Conservation (phyloP, 2,329 filamentous ascomycete species). For the Neodidymelliopsis sp. region DNA sequence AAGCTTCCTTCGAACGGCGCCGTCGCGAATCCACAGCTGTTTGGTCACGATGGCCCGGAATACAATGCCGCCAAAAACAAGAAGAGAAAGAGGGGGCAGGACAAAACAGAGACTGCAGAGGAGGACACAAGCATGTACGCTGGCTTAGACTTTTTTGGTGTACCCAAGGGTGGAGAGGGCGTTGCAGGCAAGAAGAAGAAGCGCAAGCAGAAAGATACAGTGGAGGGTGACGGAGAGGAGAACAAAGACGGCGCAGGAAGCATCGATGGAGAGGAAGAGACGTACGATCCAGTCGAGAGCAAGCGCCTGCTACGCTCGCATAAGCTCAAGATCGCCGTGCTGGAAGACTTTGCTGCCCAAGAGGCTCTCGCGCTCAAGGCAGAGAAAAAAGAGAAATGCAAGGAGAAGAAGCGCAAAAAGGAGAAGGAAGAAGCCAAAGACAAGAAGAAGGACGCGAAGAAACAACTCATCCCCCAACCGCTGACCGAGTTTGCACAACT, state of each 20-base stretch:
- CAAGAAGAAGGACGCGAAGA: constrained; percentile 61
- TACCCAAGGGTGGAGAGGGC: constrained; percentile 20
- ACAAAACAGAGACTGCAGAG: constrained; percentile 16
- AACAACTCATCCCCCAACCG: constrained; percentile 78
- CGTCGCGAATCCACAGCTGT: constrained; percentile 72
- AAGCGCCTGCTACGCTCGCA: constrained; percentile 78
- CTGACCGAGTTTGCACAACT: constrained; percentile 79
- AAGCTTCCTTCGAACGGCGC: constrained; percentile 71
- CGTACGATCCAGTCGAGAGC: constrained; percentile 73
- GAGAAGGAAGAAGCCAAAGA: constrained; percentile 46
- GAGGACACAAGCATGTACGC: constrained; percentile 31
- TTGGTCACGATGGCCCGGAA: constrained; percentile 52
- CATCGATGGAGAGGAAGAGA: constrained; percentile 58
- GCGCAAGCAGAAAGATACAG: constrained; percentile 23
- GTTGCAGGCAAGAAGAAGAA: constrained; percentile 24
- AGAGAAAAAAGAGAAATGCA: constrained; percentile 59
- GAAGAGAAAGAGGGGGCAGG: constrained; percentile 54
- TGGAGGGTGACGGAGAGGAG: constrained; percentile 13
- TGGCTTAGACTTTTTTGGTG: constrained; percentile 56
- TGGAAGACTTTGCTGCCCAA: constrained; percentile 59
- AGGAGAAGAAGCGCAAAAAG: constrained; percentile 56
- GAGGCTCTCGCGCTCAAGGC: constrained; percentile 46
- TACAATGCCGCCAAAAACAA: constrained; percentile 27
- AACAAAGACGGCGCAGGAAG: constrained; percentile 2
- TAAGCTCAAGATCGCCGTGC: constrained; percentile 81